phyloP scores from a whole-genome alignment of 192 early-diverging fungal genomes.

The Mortierella hygrophila region DNA sequence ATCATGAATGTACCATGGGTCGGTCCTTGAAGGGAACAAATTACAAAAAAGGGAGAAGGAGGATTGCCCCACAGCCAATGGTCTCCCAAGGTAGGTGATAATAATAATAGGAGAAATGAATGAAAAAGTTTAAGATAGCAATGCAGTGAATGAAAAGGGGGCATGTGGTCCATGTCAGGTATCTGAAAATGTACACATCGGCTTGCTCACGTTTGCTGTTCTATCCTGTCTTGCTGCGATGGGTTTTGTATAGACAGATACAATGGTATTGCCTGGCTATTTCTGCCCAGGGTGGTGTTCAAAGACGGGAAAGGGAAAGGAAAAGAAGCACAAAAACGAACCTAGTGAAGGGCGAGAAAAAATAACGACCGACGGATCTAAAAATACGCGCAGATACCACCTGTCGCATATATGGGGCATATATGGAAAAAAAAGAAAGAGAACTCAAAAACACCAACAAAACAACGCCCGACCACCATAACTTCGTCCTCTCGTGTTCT shows the following conservation, averaged over 20 bases:
- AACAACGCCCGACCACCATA: neutral
- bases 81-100: neutral
- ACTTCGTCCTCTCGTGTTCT: neutral
- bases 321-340: neutral
- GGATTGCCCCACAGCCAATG: neutral
- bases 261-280: neutral
- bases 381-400: conserved; percentile 12
- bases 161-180: no score
- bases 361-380: neutral
- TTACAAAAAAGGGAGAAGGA: neutral
- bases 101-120: neutral
- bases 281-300: conserved; percentile 5
- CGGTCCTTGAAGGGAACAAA: neutral
- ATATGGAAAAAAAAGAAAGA: neutral
- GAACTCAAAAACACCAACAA: neutral
- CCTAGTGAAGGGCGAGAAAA: neutral
- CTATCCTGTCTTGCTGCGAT: neutral
- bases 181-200: no score
- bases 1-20: neutral
- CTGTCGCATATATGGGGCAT: neutral
- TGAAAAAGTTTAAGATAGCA: neutral
- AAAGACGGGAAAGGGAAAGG: neutral
- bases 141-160: no score
- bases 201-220: neutral
- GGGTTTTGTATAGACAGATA: neutral